Conservation (phyloP, 2,329 filamentous ascomycete species). For the Alternaria arbusti region DNA sequence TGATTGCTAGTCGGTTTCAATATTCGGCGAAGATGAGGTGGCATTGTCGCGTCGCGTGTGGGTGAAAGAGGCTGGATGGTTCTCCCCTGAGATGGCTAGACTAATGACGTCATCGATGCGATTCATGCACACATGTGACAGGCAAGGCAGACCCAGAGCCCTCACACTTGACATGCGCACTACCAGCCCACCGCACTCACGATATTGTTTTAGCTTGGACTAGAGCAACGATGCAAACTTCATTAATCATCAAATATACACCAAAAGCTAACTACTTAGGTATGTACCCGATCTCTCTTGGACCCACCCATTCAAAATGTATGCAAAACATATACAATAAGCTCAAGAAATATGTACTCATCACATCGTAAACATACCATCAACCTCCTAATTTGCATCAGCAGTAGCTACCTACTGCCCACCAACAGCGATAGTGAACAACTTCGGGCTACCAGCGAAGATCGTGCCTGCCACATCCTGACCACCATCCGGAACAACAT, state of each 20-base stretch:
- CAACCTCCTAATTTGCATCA: background rate
- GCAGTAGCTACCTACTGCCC: conserved; percentile 35
- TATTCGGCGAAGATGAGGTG: background rate
- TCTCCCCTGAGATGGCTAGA: background rate
- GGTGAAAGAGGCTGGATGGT: background rate
- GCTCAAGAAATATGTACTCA: background rate
- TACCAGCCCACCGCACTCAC: background rate
- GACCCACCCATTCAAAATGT: background rate
- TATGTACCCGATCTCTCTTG: background rate
- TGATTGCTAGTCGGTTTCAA: background rate
- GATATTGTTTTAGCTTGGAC: accelerated
- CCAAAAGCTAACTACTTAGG: background rate
- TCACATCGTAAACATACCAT: background rate
- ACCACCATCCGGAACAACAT: conserved; percentile 65
- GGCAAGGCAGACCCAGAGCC: background rate
- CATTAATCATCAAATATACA: background rate
- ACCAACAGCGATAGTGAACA: conserved; percentile 58
- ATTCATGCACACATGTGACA: background rate
- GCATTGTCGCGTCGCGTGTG: background rate
- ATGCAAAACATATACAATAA: background rate
- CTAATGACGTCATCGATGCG: background rate
- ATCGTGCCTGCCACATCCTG: conserved; percentile 63
- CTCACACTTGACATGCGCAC: background rate
- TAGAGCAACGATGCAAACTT: background rate
- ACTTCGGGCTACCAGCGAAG: conserved; percentile 53